These are phyloP conservation scores for Neurospora africana DNA, from an alignment of 495 filamentous ascomycete genomes.

Conservation along the genomic window DNA sequence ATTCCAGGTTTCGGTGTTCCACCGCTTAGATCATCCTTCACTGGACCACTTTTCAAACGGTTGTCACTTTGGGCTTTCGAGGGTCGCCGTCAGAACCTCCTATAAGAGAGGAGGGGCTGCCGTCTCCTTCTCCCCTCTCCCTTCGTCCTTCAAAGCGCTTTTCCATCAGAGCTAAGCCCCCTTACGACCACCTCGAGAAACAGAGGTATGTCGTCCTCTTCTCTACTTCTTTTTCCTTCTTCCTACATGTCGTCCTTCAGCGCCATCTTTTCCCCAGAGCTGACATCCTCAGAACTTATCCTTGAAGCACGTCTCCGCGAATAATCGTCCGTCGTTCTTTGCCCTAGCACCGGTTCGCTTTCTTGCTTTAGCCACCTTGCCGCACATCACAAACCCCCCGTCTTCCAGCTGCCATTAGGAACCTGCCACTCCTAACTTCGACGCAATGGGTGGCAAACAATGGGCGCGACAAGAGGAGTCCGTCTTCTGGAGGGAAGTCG, in stretches of 20 bases:
- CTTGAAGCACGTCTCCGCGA: background rate
- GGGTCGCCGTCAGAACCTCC: background rate
- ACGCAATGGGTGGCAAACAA: slow-evolving; percentile 31
- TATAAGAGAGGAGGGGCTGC: background rate
- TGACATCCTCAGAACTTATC: background rate
- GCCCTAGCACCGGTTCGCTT: background rate
- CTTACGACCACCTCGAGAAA: background rate
- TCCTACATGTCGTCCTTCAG: background rate
- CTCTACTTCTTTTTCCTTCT: background rate
- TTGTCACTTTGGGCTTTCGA: background rate
- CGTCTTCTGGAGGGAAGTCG: slow-evolving; percentile 28
- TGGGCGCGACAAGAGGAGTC: slow-evolving; percentile 31
- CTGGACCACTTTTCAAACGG: background rate
- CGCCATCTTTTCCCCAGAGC: background rate
- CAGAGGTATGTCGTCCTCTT: background rate
- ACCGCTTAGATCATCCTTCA: background rate
- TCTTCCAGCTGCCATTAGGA: background rate
- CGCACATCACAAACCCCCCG: background rate
- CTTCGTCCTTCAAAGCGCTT: background rate
- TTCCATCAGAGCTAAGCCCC: background rate
- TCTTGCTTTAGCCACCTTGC: background rate
- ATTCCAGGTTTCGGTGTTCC: background rate
- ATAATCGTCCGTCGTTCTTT: background rate
- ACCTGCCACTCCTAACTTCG: background rate
- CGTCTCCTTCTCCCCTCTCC: background rate